These are phyloP conservation scores for Cardamine chenopodiifolia DNA, from an alignment of 345 rosid species.

Conservation along the genomic window DNA sequence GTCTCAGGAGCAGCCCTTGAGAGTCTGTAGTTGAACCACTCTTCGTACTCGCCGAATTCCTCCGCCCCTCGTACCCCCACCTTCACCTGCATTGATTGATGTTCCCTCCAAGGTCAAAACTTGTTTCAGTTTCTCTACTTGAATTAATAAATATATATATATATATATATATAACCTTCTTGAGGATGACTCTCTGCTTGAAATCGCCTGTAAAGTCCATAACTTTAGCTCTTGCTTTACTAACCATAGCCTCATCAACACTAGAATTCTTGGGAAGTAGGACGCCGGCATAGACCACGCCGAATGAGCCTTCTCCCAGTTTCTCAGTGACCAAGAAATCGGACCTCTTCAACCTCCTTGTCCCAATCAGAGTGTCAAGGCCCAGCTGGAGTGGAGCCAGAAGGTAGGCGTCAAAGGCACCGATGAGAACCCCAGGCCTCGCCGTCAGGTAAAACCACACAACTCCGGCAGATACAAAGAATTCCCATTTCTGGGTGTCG, in stretches of 20 bases:
- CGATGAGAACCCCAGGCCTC: slow-evolving; percentile 85
- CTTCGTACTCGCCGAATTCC: slow-evolving; percentile 89
- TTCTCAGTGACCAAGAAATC: slow-evolving; percentile 76
- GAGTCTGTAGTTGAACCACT: slow-evolving; percentile 96
- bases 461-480: slow-evolving; percentile 56
- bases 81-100: slow-evolving; percentile 67
- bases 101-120: neutral
- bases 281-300: slow-evolving; percentile 81
- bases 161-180: slow-evolving; percentile 53
- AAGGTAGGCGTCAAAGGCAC: slow-evolving; percentile 89
- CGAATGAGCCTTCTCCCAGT: slow-evolving; percentile 94
- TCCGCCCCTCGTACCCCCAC: slow-evolving; percentile 79
- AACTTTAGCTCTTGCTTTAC: slow-evolving; percentile 53
- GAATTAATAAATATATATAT: neutral
- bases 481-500: slow-evolving; percentile 68
- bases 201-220: slow-evolving; percentile 47
- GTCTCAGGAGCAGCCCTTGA: slow-evolving; percentile 98
- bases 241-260: slow-evolving; percentile 46
- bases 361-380: slow-evolving; percentile 66
- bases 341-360: slow-evolving; percentile 67
- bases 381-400: slow-evolving; percentile 82
- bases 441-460: slow-evolving; percentile 87
- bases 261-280: slow-evolving; percentile 63
- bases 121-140: neutral
- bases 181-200: slow-evolving; percentile 81